These are phyloP conservation scores for Fraxinus xanthoxyloides DNA, from an alignment of 305 asterid species.

Conservation along the genomic window DNA sequence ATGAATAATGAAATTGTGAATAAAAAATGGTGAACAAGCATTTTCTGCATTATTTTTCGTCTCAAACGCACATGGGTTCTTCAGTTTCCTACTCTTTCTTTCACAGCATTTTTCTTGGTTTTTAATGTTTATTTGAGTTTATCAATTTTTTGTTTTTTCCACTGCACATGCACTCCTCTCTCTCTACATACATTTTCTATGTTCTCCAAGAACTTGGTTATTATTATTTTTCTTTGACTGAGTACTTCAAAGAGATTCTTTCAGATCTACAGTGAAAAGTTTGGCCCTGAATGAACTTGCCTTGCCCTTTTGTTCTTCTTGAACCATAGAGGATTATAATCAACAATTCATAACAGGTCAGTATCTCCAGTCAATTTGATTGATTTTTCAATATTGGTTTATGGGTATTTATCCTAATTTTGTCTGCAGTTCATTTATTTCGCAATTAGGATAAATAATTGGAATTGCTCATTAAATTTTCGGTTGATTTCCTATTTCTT, in stretches of 20 bases:
- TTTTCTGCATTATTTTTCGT: conserved; percentile 39
- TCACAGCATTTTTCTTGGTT: conserved; percentile 3
- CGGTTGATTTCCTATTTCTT: conserved; percentile 12
- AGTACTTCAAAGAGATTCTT: conserved; percentile 57
- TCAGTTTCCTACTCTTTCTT: conserved; percentile 32
- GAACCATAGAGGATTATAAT: conserved; percentile 17
- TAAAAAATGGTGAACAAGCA: conserved; percentile 14
- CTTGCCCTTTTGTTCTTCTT: conserved; percentile 18
- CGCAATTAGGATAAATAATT: not conserved
- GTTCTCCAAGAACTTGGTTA: conserved; percentile 45
- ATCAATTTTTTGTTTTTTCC: conserved; percentile 4
- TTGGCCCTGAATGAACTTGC: conserved; percentile 23
- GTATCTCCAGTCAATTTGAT: conserved; percentile 17
- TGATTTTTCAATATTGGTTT: conserved; percentile 23
- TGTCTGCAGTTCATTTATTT: conserved; percentile 10
- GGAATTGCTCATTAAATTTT: conserved; percentile 16
- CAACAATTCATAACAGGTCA: conserved; percentile 28
- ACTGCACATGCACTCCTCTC: conserved; percentile 22
- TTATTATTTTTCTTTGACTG: conserved; percentile 34
- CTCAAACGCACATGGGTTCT: conserved; percentile 66
- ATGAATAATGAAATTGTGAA: not conserved
- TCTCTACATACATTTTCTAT: conserved; percentile 40
- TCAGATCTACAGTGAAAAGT: conserved; percentile 78
- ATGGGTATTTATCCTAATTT: conserved; percentile 1
- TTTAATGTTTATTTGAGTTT: not conserved